Evolutionary conservation across 179 eudicot species (phyloP).

Genomic region (Monotropa hypopitys): DNA sequence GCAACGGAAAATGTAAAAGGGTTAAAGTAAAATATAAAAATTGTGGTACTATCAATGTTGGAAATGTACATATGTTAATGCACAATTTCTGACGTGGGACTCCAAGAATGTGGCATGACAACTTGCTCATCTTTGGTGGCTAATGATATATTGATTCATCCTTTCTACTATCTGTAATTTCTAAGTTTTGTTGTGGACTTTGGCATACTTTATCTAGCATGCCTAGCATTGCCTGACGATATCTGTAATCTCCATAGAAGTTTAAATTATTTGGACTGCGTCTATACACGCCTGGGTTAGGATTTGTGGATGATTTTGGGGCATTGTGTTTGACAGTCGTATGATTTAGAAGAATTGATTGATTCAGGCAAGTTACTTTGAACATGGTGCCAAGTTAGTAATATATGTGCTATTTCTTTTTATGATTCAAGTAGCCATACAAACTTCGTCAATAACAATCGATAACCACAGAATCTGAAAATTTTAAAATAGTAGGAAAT

Average conservation of each 20-base stretch:
- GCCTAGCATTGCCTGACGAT: not conserved
- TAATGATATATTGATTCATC: not conserved
- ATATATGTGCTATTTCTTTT: not conserved
- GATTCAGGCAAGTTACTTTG: not conserved
- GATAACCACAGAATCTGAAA: not conserved
- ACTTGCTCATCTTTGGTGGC: not conserved
- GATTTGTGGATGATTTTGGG: not conserved
- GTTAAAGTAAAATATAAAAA: no score
- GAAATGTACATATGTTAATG: not conserved
- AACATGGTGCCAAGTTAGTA: not conserved
- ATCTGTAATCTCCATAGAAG: not conserved
- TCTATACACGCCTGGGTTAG: not conserved
- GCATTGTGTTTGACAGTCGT: not conserved
- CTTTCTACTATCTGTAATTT: not conserved
- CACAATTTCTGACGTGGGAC: not conserved
- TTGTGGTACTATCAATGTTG: not conserved
- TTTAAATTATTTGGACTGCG: not conserved
- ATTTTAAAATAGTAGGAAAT: not conserved
- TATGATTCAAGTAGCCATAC: not conserved
- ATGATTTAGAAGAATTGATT: not conserved
- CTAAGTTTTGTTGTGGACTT: conserved; percentile 1
- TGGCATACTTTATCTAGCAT: not conserved
- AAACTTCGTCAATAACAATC: not conserved
- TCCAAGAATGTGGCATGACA: not conserved
- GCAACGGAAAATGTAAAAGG: no score